phyloP scores from a whole-genome alignment of 2,329 filamentous ascomycete species.

The Sarocladium oryzae region DNA sequence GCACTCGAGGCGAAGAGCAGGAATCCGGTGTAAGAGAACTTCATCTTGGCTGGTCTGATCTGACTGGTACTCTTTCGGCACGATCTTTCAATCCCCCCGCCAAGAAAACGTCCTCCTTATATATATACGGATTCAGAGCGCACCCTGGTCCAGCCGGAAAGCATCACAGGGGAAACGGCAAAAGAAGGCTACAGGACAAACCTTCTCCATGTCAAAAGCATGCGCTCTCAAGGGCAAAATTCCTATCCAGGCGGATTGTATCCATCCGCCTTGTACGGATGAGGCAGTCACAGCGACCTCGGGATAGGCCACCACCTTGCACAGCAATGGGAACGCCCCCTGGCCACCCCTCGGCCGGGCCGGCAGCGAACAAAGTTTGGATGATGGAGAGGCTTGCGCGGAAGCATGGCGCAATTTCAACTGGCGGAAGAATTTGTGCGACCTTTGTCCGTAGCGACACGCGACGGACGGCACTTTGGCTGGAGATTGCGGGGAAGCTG shows the following conservation, averaged over 20 bases:
- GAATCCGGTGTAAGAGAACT: neutral
- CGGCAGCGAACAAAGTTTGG: neutral
- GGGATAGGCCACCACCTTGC: neutral
- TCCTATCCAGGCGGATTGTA: neutral
- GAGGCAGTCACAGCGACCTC: neutral
- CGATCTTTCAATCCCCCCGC: neutral
- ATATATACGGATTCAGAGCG: neutral
- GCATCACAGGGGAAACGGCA: neutral
- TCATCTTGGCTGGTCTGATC: conserved; percentile 2
- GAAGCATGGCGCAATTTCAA: neutral
- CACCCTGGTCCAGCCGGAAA: neutral
- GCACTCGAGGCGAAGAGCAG: conserved; percentile 6
- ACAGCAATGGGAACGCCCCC: too few relatives aligned
- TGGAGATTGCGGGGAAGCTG: neutral
- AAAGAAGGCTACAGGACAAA: neutral
- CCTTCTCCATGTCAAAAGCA: neutral
- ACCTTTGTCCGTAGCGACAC: neutral
- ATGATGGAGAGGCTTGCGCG: neutral
- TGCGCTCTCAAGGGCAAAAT: neutral
- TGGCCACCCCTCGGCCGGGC: neutral
- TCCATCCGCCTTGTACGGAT: neutral
- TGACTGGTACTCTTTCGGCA: neutral
- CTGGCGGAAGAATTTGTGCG: neutral
- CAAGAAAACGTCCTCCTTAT: neutral
- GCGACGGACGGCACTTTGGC: neutral